Conservation (phyloP, 2,329 filamentous ascomycete species). For the Aspergillus pseudotamarii region DNA sequence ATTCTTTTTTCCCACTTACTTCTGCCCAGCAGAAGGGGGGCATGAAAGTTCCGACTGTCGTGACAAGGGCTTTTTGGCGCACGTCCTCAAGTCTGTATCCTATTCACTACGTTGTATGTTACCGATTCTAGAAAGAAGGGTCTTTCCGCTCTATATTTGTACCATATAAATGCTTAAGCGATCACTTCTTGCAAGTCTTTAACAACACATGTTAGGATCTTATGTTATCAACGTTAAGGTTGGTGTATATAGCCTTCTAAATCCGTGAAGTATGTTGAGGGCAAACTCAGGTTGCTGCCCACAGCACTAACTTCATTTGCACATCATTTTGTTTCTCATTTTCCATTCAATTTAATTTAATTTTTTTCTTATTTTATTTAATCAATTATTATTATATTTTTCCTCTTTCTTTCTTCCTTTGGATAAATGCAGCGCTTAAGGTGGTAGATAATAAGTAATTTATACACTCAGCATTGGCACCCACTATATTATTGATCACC, state of each 20-base stretch:
- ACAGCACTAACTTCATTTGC: background rate
- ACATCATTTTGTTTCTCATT: background rate
- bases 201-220: background rate
- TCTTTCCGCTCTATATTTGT: background rate
- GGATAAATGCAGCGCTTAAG: background rate
- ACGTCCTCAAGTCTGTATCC: background rate
- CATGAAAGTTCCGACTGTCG: background rate
- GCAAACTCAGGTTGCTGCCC: background rate
- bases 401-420: background rate
- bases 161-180: background rate
- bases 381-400: too few relatives aligned
- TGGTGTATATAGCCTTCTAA: background rate
- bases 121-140: background rate
- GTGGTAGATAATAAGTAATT: background rate
- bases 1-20: background rate
- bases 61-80: too few relatives aligned
- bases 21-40: background rate
- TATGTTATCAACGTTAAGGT: background rate
- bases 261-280: background rate
- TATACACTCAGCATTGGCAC: background rate
- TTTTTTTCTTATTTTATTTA: too few relatives aligned
- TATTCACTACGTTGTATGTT: background rate
- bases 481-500: slow-evolving; percentile 15
- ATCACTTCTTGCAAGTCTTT: background rate
- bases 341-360: background rate